These are phyloP conservation scores for Drechslerella dactyloides DNA, from an alignment of 2,329 filamentous ascomycete species.

Conservation along the genomic window DNA sequence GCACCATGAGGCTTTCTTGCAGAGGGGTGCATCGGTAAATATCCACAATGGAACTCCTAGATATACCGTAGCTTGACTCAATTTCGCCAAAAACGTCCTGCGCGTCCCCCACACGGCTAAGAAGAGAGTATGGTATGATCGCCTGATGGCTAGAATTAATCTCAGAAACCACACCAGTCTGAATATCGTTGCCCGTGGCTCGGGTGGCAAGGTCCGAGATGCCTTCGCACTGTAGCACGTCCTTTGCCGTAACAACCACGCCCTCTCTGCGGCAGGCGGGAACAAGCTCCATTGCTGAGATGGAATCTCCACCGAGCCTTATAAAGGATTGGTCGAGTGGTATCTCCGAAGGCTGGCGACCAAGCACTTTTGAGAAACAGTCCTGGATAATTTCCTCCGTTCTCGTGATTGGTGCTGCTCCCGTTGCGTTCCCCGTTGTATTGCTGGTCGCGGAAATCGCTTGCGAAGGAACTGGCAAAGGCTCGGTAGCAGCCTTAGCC, in stretches of 20 bases:
- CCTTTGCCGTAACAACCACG: constrained; percentile 14
- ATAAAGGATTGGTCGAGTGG: constrained; percentile 2
- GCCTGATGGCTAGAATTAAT: constrained; percentile 3
- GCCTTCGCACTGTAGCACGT: constrained; percentile 6
- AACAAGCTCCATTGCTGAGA: constrained; percentile 16
- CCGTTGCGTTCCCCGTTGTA: background rate
- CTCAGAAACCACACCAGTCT: background rate
- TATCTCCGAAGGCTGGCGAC: constrained; percentile 7
- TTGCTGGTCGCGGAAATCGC: background rate
- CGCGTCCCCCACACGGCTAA: background rate
- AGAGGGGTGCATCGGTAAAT: constrained; percentile 65
- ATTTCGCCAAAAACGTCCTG: constrained; percentile 55
- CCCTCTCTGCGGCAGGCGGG: constrained; percentile 12
- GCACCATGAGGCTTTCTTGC: constrained; percentile 65
- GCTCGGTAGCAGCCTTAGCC: background rate
- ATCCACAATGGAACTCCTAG: constrained; percentile 60
- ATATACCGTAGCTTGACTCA: constrained; percentile 59
- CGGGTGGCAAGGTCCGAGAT: constrained; percentile 15
- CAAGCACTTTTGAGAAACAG: constrained; percentile 5
- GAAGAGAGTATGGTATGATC: constrained; percentile 3
- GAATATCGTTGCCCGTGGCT: constrained; percentile 2
- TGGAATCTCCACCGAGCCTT: constrained; percentile 13
- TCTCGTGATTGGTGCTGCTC: background rate
- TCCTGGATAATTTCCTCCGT: background rate
- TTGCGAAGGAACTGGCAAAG: background rate